phyloP scores from a whole-genome alignment of 352 stramenopile species.

The Phytophthora hibernalis region DNA sequence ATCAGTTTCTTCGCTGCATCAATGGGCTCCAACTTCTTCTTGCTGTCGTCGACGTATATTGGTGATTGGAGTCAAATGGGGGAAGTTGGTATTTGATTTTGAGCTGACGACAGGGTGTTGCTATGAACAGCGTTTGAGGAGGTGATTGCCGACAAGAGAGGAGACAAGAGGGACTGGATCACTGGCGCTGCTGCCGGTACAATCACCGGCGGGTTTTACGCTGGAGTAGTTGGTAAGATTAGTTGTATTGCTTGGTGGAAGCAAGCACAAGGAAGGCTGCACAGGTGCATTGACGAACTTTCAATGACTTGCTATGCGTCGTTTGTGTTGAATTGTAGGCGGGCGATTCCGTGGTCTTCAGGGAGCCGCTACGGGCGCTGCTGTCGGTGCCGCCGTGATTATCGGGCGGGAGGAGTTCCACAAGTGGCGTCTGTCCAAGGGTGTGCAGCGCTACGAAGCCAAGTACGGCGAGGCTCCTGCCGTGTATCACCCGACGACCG shows the following conservation, averaged over 20 bases:
- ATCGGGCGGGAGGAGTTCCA: constrained; percentile 78
- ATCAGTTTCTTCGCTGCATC: constrained; percentile 84
- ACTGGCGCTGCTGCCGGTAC: constrained; percentile 62
- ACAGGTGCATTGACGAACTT: neutral
- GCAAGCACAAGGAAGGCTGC: neutral
- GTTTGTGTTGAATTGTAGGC: constrained; percentile 36
- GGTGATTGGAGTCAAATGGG: constrained; percentile 33
- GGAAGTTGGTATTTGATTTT: neutral
- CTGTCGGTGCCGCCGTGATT: constrained; percentile 63
- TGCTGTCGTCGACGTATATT: constrained; percentile 88
- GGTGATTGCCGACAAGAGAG: constrained; percentile 73
- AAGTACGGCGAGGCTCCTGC: constrained; percentile 76
- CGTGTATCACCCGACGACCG: constrained; percentile 71
- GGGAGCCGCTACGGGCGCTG: constrained; percentile 65
- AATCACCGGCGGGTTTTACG: constrained; percentile 80
- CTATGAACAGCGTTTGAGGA: constrained; percentile 70
- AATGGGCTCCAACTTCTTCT: constrained; percentile 88
- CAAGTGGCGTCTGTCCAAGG: constrained; percentile 78
- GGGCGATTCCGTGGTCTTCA: constrained; percentile 75
- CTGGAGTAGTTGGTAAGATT: constrained; percentile 58
- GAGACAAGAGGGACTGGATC: constrained; percentile 64
- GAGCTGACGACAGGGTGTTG: neutral
- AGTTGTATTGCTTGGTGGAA: neutral
- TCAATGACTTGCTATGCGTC: neutral
- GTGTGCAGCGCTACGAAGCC: constrained; percentile 78